phyloP scores from a whole-genome alignment of 108 stramenopile species.

The Skeletonema menzelii region DNA sequence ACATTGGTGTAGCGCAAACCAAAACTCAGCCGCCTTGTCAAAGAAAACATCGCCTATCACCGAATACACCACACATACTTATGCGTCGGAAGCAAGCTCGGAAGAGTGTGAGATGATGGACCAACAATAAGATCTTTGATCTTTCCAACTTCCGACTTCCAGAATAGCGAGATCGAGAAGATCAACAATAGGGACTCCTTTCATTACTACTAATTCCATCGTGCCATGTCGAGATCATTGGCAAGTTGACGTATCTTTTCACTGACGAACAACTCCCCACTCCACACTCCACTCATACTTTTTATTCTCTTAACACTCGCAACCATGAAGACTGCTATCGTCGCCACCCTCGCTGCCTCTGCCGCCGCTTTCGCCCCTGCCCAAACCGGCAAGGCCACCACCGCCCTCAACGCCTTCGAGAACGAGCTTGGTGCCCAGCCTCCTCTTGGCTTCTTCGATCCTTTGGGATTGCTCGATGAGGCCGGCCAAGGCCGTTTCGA shows the following conservation, averaged over 20 bases:
- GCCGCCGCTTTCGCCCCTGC: conserved; percentile 58
- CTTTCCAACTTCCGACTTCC: too few species aligned
- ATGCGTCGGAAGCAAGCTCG: too few species aligned
- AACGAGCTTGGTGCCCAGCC: conserved; percentile 83
- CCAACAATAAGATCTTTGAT: too few species aligned
- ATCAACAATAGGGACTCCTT: background rate
- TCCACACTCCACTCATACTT: background rate
- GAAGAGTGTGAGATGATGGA: too few species aligned
- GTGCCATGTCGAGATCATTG: background rate
- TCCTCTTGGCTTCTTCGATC: conserved; percentile 89
- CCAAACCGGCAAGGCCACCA: conserved; percentile 54
- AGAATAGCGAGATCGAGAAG: too few species aligned
- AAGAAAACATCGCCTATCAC: background rate
- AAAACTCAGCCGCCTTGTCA: background rate
- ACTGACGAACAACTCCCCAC: background rate
- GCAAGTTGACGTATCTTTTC: background rate
- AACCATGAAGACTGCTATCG: conserved; percentile 55
- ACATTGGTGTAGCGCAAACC: background rate
- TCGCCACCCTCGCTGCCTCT: conserved; percentile 67
- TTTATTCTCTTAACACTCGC: background rate
- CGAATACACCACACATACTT: too few species aligned
- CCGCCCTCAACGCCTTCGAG: conserved; percentile 64
- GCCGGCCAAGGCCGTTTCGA: conserved; percentile 52
- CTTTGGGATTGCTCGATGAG: conserved; percentile 51
- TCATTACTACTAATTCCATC: background rate